Conservation (phyloP, 345 rosid genomes). For the Zanthoxylum bungeanum region DNA sequence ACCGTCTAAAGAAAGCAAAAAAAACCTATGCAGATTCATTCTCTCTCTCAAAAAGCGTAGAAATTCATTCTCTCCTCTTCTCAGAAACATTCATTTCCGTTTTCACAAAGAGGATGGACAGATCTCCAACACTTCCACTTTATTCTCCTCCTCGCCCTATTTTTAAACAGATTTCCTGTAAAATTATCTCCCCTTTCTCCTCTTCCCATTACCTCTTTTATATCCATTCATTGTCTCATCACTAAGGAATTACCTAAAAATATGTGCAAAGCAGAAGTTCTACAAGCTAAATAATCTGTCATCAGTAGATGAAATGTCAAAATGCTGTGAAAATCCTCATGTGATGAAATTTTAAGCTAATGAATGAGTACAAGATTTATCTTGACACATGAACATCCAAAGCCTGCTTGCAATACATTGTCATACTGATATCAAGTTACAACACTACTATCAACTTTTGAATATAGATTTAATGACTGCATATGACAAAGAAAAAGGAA, state of each 20-base stretch:
- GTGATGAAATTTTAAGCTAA: neutral
- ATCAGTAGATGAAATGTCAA: neutral
- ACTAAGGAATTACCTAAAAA: neutral
- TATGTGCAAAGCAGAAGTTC: neutral
- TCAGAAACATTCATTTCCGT: neutral
- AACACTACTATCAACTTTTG: conserved; percentile 1
- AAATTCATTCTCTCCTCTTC: neutral
- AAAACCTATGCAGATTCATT: neutral
- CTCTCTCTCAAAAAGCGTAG: neutral
- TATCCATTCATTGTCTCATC: neutral
- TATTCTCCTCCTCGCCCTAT: neutral
- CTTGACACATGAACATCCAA: neutral
- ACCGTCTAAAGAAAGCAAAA: neutral
- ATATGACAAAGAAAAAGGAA: neutral
- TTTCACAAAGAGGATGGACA: neutral
- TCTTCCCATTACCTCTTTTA: neutral
- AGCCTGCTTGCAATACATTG: neutral
- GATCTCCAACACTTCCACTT: neutral
- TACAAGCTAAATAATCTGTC: neutral
- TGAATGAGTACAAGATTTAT: neutral
- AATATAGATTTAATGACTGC: neutral
- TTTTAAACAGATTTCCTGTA: neutral
- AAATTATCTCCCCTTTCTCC: neutral
- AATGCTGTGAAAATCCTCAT: neutral
- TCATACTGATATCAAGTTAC: neutral